Evolutionary conservation across 169 alveolate species (phyloP), one percentile per base, ranked within the genome.

Genomic region (Ichthyophthirius multifiliis): DNA sequence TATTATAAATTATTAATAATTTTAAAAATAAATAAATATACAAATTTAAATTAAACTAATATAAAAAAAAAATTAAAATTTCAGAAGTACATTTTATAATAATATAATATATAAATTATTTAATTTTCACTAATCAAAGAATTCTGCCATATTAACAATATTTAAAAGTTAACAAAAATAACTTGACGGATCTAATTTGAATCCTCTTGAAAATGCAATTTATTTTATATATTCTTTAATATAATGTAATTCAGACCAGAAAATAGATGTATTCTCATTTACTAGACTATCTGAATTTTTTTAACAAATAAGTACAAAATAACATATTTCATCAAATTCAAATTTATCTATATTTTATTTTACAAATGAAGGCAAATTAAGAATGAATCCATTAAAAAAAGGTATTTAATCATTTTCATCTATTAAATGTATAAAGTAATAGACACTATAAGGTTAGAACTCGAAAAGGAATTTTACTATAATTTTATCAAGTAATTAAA

Each of bases 291-390:
- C 71, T 55, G 23, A 55, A 39, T 55, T 55, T 55, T 55, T 12
- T 10, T 55, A 55, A 23, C 71, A 55, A 34, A 55, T 55, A 10
- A 55, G 31, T 1, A 55, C 71, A 27, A 55, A 55, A 18, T 55
- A 55, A 27, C 71, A 55, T 20, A 55, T 55, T 7, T 55, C 71
- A 55, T 55, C 71, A 55, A 55, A 55, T 23, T 55, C 71, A 27
- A 15, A 55, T 55, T 55, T 55, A 27, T 55, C 71, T 27, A 55
- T 55, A 55, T 55, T 55, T 27, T 15, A 20, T 4, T 27, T 18
- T 27, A 55, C 71, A 55, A 15, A 55, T 39, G 23, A 34, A 20
- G 71, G 71, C 2, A 55, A 39, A 1, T 55, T 16, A 55, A 27
- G 23, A 13, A 55, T 27, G 34, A 55, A 55, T 10, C 18, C 13